phyloP scores from a whole-genome alignment of 2,329 filamentous ascomycete species.

The Septoria petroselini region DNA sequence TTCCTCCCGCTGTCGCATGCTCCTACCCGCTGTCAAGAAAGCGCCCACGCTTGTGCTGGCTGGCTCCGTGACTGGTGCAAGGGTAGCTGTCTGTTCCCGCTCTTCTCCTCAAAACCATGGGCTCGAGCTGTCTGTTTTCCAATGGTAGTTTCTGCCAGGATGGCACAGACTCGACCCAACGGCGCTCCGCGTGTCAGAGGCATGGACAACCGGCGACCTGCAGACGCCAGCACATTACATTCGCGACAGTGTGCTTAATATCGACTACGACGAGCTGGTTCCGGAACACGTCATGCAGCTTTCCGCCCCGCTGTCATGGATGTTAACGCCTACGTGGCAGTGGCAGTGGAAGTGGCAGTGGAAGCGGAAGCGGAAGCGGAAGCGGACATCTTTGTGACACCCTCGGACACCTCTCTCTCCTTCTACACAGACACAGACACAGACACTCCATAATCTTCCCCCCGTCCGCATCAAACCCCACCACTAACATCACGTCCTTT shows the following conservation, averaged over 20 bases:
- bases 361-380: too few species aligned
- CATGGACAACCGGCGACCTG: conserved; percentile 7
- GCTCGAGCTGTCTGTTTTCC: conserved; percentile 1
- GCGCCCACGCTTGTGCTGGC: too few species aligned
- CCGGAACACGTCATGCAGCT: too few species aligned
- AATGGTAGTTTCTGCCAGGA: too few species aligned
- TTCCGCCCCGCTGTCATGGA: conserved; percentile 14
- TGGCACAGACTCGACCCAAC: conserved; percentile 4
- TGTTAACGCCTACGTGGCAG: neutral
- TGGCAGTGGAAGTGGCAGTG: too few species aligned
- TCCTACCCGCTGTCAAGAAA: conserved; percentile 13
- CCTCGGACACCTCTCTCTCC: too few species aligned
- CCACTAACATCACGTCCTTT: neutral
- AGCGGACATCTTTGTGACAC: too few species aligned
- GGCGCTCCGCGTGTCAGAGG: neutral
- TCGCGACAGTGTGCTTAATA: too few species aligned
- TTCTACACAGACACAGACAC: too few species aligned
- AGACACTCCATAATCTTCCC: too few species aligned
- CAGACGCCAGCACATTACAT: conserved; percentile 11
- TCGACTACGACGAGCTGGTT: too few species aligned
- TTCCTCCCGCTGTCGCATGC: conserved; percentile 2
- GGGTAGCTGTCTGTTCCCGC: conserved; percentile 10
- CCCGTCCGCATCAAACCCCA: neutral
- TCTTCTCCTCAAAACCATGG: conserved; percentile 1
- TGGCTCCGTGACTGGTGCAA: neutral